Base-by-base conservation (phyloP, 306 rosid species). In the Malus asiatica region DNA sequence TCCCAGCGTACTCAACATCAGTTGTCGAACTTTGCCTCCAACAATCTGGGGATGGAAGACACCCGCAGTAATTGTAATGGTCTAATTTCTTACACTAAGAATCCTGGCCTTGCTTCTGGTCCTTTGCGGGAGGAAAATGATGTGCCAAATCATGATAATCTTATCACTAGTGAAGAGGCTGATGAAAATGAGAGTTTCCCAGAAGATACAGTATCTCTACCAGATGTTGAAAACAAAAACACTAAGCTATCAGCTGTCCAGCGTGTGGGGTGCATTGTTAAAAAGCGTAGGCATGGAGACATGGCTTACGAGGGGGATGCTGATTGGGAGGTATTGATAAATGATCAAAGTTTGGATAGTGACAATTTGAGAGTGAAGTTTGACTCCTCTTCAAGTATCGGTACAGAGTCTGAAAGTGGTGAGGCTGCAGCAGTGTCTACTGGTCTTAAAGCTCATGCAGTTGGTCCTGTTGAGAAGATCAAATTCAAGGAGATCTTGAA, bases 241-340 rank as follows among this genome's bases (percentile, higher is more conserved):
- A 76, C 65, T 81, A 89, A 78, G 84, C 84, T 86, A 68, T 88
- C 89, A 29, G 80, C 78, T 71, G 73, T 22, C 63, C 89, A 84
- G 35, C 93, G 96, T 30, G 79, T 33, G 1, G 58, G 29, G 42
- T 90, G 99, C 68, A 90, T 66, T 84, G 59, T 81, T 59, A 96
- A 87, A 78, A 90, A 86, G 87, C 87, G 74, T 55, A 86, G 91
- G 87, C 98, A 89, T 81, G 93, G 89, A 52, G 99, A 96, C 84
- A 96, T 96, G 99, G 92, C 99, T 78, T 96, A 96, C 79, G 98
- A 96, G 83, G 99, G 97, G 83, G 99, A 96, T 88, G 95, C 90
- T 78, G 97, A 92, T 55, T 96, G 99, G 99, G 96, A 92, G 32
- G 81, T 72, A 74, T 86, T 93, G 86, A 81, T 77, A 57, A 82